Base-by-base conservation (phyloP, 2,329 filamentous ascomycete species). In the Phaeoacremonium minimum region DNA sequence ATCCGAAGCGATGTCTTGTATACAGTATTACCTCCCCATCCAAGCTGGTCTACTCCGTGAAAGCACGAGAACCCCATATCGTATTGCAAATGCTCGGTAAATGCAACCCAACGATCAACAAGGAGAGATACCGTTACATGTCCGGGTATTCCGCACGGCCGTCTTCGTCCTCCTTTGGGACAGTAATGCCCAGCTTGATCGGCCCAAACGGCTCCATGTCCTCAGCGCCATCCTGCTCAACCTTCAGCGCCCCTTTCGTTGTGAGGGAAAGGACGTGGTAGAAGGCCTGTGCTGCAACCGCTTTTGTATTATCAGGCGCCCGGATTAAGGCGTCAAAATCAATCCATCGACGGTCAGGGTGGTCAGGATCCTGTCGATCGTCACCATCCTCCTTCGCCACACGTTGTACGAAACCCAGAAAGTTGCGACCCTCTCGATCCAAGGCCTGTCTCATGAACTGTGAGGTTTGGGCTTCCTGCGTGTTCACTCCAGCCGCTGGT, bases 251-350 rank as follows among this genome's bases (percentile, higher is more conserved):
- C 3, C 72, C 72, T 58, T 81, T 87, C 3, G 79, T 87, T 6
- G 77, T 81, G 30, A 93, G 69, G 9, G 74, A 70, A 12, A 94
- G 71, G 3, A 87, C 70, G 55, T 93, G 85, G 61, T 85, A 77
- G 53, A 87, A 83, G 0, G 80, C 87, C 55, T 89, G 85, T 3
- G 85, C 80, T 7, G 83, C 85, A 11, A 87, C 79, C 18, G 76
- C 64, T 22, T 67, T 71, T 18, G 75, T 77, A 29, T 65, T 62
- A 32, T 67, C 60, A 8, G 52, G 52, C 0, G 78, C 73, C n/a
- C 76, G 69, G 30, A 93, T 76, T 8, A 95, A 61, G 33, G 78
- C 65, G 31, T 83, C 77, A 51, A 96, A 94, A 0, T 71, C 63
- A 29, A 93, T 65, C 60, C 69, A 77, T 13, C 52, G 58, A 9